Evolutionary conservation across 73 alveolate species (phyloP).

Genomic region (Stentor roeselii): DNA sequence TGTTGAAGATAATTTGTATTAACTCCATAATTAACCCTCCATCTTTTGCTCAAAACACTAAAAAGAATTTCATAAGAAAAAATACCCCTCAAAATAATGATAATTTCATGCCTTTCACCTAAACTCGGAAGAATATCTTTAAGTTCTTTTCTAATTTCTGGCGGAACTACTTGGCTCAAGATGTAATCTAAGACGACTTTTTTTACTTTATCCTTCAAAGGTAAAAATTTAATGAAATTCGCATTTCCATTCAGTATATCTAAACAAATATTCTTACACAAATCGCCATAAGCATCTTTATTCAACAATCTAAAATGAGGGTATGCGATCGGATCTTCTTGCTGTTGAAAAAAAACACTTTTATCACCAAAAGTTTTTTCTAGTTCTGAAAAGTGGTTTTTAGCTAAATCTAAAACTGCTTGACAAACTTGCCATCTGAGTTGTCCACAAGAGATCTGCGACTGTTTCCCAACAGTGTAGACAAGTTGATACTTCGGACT

Average conservation of each 20-base stretch:
- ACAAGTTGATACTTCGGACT: slow-evolving; percentile 21
- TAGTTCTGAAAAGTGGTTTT: background rate
- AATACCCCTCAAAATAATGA: slow-evolving; percentile 18
- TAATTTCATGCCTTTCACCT: background rate
- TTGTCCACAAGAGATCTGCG: slow-evolving; percentile 13
- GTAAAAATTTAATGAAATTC: background rate
- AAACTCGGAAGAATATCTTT: too few relatives aligned
- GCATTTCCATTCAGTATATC: slow-evolving; percentile 9
- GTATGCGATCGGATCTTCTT: background rate
- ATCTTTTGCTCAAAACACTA: slow-evolving; percentile 33
- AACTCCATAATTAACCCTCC: slow-evolving; percentile 38
- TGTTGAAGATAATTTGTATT: slow-evolving; percentile 19
- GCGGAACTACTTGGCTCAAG: background rate
- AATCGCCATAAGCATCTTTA: background rate
- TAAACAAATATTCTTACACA: background rate
- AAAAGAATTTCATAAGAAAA: slow-evolving; percentile 28
- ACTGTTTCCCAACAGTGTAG: slow-evolving; percentile 27
- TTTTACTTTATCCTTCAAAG: background rate
- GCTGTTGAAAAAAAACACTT: too few relatives aligned
- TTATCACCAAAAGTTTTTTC: background rate
- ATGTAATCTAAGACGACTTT: background rate
- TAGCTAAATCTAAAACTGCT: slow-evolving; percentile 1
- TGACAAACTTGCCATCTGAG: slow-evolving; percentile 31
- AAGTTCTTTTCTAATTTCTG: background rate
- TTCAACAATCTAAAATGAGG: background rate